Evolutionary conservation across 176 grass and related monocot genomes (phyloP).

Genomic region (Phoenix dactylifera): DNA sequence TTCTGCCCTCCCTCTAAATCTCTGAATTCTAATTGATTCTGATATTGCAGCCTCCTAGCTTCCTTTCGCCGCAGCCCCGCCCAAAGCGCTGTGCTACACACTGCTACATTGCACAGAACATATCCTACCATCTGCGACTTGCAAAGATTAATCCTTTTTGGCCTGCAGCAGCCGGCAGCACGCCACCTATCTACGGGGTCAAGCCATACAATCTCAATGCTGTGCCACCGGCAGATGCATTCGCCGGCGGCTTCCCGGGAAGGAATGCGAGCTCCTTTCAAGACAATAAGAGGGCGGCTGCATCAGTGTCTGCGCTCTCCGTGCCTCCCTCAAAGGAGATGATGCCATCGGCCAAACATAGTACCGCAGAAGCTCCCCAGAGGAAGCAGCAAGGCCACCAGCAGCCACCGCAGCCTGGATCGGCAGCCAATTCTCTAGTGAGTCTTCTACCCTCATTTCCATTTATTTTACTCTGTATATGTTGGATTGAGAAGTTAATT

Average conservation of each 20-base stretch:
- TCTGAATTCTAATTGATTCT: background rate
- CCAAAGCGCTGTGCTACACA: conserved; percentile 74
- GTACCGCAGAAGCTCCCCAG: conserved; percentile 46
- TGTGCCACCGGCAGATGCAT: conserved; percentile 39
- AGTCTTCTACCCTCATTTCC: background rate
- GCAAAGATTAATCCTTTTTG: conserved; percentile 70
- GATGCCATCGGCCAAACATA: conserved; percentile 22
- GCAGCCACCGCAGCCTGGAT: conserved; percentile 43
- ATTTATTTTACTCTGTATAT: no score
- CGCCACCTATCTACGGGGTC: conserved; percentile 40
- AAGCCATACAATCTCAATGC: conserved; percentile 61
- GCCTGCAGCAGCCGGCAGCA: conserved; percentile 33
- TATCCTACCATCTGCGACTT: conserved; percentile 53
- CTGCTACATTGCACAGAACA: conserved; percentile 76
- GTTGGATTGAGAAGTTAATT: no score
- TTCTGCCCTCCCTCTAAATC: background rate
- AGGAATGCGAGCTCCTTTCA: conserved; percentile 35
- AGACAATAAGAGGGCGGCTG: conserved; percentile 35
- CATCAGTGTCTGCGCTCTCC: conserved; percentile 24
- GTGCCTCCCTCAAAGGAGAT: conserved; percentile 55
- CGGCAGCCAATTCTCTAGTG: conserved; percentile 57
- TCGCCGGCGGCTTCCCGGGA: conserved; percentile 1
- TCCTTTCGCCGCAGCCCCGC: conserved; percentile 37
- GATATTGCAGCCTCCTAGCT: conserved; percentile 43
- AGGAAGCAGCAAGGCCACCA: conserved; percentile 67